Conservation (phyloP, 768 basidiomycete species). For the Lactifluus hygrophoroides region DNA sequence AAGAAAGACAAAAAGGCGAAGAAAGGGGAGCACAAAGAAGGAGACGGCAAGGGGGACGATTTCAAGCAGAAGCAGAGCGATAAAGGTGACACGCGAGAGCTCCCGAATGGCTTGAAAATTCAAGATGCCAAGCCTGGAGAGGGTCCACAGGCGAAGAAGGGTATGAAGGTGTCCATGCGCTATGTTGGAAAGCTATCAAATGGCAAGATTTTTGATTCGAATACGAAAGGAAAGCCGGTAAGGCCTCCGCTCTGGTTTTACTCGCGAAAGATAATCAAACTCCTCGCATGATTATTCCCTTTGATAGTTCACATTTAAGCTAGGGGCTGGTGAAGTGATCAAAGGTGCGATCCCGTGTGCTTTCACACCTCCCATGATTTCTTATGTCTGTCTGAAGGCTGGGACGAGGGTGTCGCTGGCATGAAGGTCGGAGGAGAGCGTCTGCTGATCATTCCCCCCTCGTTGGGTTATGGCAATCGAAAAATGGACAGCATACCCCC, state of each 20-base stretch:
- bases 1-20: slow-evolving; percentile 29
- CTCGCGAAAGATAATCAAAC: neutral
- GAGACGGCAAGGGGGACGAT: slow-evolving; percentile 16
- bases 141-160: slow-evolving; percentile 82
- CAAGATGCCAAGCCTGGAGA: slow-evolving; percentile 70
- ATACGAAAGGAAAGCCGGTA: slow-evolving; percentile 81
- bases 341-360: slow-evolving; percentile 44
- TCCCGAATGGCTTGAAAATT: slow-evolving; percentile 68
- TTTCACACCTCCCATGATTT: slow-evolving; percentile 1
- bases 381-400: slow-evolving; percentile 38
- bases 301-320: slow-evolving; percentile 59
- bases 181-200: slow-evolving; percentile 86
- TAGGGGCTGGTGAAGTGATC: slow-evolving; percentile 89
- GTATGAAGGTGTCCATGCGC: slow-evolving; percentile 74
- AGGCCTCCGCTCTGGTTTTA: slow-evolving; percentile 23
- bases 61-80: slow-evolving; percentile 28
- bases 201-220: slow-evolving; percentile 72
- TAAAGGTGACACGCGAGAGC: slow-evolving; percentile 32
- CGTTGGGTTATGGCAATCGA: slow-evolving; percentile 62
- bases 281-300: slow-evolving; percentile 11
- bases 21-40: slow-evolving; percentile 26
- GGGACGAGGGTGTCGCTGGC: slow-evolving; percentile 88
- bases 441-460: slow-evolving; percentile 61
- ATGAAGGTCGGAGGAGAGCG: slow-evolving; percentile 92
- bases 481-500: slow-evolving; percentile 60